phyloP scores from a whole-genome alignment of 23 red algal species.

The Cyanidiococcus yangmingshanensis region DNA sequence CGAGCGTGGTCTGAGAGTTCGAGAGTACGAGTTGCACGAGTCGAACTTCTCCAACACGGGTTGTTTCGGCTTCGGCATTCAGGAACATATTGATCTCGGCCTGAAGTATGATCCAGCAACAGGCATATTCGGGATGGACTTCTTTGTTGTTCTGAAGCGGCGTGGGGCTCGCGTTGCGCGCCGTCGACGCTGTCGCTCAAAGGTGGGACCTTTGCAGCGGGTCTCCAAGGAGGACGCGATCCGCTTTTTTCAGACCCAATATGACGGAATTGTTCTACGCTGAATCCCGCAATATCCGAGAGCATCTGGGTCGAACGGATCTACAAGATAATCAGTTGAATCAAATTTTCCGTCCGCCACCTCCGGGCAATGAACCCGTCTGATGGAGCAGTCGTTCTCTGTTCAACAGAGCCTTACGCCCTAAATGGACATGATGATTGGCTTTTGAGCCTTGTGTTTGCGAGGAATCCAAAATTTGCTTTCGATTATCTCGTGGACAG shows the following conservation, averaged over 20 bases:
- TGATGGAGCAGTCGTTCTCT: too few species aligned
- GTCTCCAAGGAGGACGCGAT: conserved; percentile 94
- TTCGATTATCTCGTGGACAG: too few species aligned
- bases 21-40: conserved; percentile 83
- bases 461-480: too few species aligned
- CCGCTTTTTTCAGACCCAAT: conserved; percentile 88
- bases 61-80: conserved; percentile 93
- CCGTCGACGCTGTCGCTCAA: conserved; percentile 41
- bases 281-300: too few species aligned
- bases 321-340: too few species aligned
- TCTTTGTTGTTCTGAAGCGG: conserved; percentile 88
- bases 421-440: too few species aligned
- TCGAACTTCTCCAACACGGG: conserved; percentile 79
- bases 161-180: conserved; percentile 74
- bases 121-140: conserved; percentile 98
- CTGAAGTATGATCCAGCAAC: conserved; percentile 96
- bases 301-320: too few species aligned
- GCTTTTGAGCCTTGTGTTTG: too few species aligned
- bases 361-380: too few species aligned
- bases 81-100: conserved; percentile 92
- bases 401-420: too few species aligned
- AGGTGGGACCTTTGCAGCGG: conserved; percentile 60
- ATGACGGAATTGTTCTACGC: conserved; percentile 60
- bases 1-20: conserved; percentile 81
- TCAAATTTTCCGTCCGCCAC: too few species aligned